These are phyloP conservation scores for Hypholoma sublateritium DNA, from an alignment of 768 basidiomycete genomes.

Conservation along the genomic window DNA sequence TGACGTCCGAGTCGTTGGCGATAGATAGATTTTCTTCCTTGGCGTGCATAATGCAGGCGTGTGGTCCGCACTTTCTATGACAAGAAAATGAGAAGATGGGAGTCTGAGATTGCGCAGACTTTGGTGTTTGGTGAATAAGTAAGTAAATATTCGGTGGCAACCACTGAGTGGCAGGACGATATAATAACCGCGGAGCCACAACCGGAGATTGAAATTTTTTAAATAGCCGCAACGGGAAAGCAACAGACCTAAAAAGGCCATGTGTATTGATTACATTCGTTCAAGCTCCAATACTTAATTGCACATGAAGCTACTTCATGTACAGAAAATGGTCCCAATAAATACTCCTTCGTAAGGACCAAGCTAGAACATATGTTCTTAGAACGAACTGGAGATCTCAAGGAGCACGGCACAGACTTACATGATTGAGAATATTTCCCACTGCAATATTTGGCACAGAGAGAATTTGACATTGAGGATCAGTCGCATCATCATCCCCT, in stretches of 20 bases:
- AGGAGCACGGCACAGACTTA: constrained; percentile 17
- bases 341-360: constrained; percentile 52
- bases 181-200: background rate
- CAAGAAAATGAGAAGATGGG: too few relatives aligned
- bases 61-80: too few relatives aligned
- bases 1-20: background rate
- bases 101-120: too few relatives aligned
- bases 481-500: constrained; percentile 55
- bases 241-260: background rate
- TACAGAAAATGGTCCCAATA: constrained; percentile 48
- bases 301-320: constrained; percentile 1
- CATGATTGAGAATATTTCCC: constrained; percentile 51
- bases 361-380: constrained; percentile 23
- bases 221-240: background rate
- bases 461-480: constrained; percentile 49
- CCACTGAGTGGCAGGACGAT: too few relatives aligned
- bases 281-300: too few relatives aligned
- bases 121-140: too few relatives aligned
- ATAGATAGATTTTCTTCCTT: too few relatives aligned
- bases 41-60: too few relatives aligned
- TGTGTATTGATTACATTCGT: background rate
- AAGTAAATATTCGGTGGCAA: too few relatives aligned
- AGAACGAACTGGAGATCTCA: background rate
- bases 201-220: constrained; percentile 9
- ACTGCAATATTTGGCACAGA: constrained; percentile 52